These are phyloP conservation scores for Pyrus bretschneideri DNA, from an alignment of 306 rosid species.

Conservation along the genomic window DNA sequence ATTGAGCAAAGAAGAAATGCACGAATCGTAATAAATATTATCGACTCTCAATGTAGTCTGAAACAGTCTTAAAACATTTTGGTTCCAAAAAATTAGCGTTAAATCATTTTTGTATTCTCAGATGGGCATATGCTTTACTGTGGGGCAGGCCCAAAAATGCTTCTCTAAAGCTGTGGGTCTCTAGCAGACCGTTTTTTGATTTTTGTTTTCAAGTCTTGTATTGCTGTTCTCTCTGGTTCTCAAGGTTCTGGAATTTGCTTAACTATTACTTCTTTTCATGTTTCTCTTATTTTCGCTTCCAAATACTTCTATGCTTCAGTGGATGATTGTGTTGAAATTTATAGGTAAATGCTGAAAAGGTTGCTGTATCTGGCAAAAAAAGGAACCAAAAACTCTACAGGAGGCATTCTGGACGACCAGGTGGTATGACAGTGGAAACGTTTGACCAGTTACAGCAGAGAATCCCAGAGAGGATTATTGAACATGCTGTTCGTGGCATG, in stretches of 20 bases:
- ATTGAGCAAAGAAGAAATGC: neutral
- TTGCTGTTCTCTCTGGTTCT: neutral
- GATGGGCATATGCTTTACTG: neutral
- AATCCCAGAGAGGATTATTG: slow-evolving; percentile 90
- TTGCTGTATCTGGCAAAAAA: slow-evolving; percentile 91
- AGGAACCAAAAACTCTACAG: slow-evolving; percentile 88
- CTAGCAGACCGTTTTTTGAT: neutral
- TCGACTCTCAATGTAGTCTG: neutral
- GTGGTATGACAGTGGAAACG: slow-evolving; percentile 95
- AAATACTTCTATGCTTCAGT: neutral
- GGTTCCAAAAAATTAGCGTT: neutral
- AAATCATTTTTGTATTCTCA: neutral
- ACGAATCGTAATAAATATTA: neutral
- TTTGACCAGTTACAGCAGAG: slow-evolving; percentile 89
- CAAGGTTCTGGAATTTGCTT: neutral
- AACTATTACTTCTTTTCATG: neutral
- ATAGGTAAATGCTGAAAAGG: slow-evolving; percentile 91
- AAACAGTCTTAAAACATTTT: neutral
- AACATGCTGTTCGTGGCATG: slow-evolving; percentile 99
- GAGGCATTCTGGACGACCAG: slow-evolving; percentile 99
- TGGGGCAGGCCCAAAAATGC: neutral
- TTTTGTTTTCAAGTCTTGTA: neutral
- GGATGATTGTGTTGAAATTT: slow-evolving; percentile 1
- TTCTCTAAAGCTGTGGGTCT: neutral
- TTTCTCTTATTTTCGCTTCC: neutral